Evolutionary conservation across 2,329 filamentous ascomycete species (phyloP), one percentile per base, ranked within the genome.

Genomic region (Aspergillus glaucus): DNA sequence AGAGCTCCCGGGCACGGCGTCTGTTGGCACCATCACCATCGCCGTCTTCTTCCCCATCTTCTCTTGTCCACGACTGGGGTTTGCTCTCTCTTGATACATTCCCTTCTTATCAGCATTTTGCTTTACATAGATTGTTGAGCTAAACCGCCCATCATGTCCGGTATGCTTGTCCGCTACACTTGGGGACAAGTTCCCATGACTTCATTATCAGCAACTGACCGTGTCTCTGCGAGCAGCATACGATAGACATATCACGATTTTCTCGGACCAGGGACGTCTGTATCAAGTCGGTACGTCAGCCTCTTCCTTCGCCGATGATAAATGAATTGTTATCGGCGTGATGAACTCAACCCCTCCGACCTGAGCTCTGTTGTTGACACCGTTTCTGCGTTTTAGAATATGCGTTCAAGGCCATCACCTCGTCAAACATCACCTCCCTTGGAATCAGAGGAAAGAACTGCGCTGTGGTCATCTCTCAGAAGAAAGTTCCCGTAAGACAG

Each of bases 401-500:
- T 92, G 93, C 93, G 63, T 98, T 98, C 85, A 98, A 98, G 79
- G 93, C 93, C 51, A 98, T 98, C 75, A 98, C 93, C 61, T 92
- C 93, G 53, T 93, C 93, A 61, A 97, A 97, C 75, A 97, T 98
- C 77, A 98, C 95, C 79, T 93, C 93, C 53, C 82, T 98, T 71
- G 93, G 93, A 62, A 84, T 98, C 60, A 82, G 90, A 68, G 93
- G 93, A 73, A 98, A 98, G 80, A 83, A 93, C 76, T 97, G 92
- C 66, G 93, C 93, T 30, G 93, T 98, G 41, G 88, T 98, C 46
- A 78, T 98, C 69, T 97, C 93, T 54, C 93, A 98, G 77, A 98
- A 98, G 85, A 98, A 98, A 78, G 93, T 98, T 60, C 92, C 93
- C 51, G 92, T 96, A 87, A 59, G 91, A 75, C 48, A 42, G 41